Percentiles rank a stretch among this genome's conserved stretches.
Conservation (phyloP, 768 basidiomycete genomes). For the Auriscalpium vulgare region DNA sequence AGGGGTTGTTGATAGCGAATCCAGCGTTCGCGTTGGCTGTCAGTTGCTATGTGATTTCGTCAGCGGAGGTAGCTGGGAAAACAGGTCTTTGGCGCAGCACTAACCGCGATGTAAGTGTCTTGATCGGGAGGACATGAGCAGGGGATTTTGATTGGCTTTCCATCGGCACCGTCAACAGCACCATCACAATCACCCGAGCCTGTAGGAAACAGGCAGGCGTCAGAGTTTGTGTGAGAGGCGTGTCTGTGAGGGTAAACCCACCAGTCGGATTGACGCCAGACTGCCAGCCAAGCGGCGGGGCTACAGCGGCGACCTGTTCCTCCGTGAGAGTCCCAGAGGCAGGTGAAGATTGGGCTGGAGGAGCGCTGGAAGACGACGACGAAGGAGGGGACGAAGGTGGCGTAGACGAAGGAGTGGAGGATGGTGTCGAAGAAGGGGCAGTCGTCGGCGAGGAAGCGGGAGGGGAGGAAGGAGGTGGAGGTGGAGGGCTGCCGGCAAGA, state of each 20-base stretch:
- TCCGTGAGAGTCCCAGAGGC: not conserved
- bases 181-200: constrained; percentile 31
- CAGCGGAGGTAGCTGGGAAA: not conserved
- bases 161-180: constrained; percentile 22
- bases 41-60: constrained; percentile 16
- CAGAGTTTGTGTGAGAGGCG: too few species aligned
- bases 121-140: constrained; percentile 31
- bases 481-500: not conserved
- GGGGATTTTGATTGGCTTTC: constrained; percentile 28
- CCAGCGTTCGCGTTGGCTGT: constrained; percentile 10
- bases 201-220: not conserved
- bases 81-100: not conserved
- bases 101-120: constrained; percentile 22
- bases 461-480: not conserved
- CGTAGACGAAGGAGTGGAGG: not conserved
- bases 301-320: constrained; percentile 8
- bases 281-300: constrained; percentile 16
- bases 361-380: not conserved
- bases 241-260: not conserved
- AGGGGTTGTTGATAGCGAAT: constrained; percentile 4
- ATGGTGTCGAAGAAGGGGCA: not conserved
- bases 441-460: not conserved
- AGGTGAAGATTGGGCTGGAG: not conserved
- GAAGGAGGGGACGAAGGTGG: not conserved
- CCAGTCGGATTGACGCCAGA: constrained; percentile 14